A percentile compares a stretch with the other conserved stretches of the same genome.
These are phyloP conservation scores for Globisporangium apiculatum DNA, from an alignment of 352 stramenopile genomes.

Conservation along the genomic window DNA sequence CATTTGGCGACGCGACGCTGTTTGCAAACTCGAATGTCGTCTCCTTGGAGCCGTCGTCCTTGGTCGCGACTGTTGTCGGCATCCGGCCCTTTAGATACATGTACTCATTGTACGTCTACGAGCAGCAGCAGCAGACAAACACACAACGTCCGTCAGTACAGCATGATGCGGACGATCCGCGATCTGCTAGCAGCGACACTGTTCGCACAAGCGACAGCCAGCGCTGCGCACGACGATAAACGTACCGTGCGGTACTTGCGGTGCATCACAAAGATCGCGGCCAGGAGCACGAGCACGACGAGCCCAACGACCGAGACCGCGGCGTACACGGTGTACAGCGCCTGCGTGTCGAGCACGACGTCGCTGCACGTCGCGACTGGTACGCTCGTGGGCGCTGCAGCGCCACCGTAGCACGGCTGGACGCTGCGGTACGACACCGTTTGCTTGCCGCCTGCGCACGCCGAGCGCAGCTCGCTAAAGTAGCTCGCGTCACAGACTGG, in stretches of 20 bases:
- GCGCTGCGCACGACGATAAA: background rate
- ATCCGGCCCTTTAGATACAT: constrained; percentile 78
- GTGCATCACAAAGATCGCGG: constrained; percentile 55
- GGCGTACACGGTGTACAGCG: constrained; percentile 68
- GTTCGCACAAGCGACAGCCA: too few relatives aligned
- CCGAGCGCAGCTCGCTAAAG: constrained; percentile 55
- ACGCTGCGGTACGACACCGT: constrained; percentile 49
- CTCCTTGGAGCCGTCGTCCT: constrained; percentile 56
- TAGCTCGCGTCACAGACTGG: constrained; percentile 55
- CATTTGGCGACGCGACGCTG: constrained; percentile 29
- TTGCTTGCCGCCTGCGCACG: constrained; percentile 49
- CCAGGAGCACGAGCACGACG: constrained; percentile 63
- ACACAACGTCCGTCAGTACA: background rate
- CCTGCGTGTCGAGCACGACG: constrained; percentile 62
- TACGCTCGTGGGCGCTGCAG: constrained; percentile 23
- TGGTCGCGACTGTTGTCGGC: constrained; percentile 40
- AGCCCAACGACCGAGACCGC: constrained; percentile 53
- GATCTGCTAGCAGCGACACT: too few relatives aligned
- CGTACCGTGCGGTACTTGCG: constrained; percentile 68
- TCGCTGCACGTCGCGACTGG: constrained; percentile 58
- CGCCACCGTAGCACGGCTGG: constrained; percentile 54
- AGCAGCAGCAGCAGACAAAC: background rate
- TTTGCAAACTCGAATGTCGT: constrained; percentile 75
- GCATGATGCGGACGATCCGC: background rate
- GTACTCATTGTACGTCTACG: constrained; percentile 67